Evolutionary conservation across 345 rosid species (phyloP), one percentile per base, ranked within the genome.

Genomic region (Mercurialis annua): DNA sequence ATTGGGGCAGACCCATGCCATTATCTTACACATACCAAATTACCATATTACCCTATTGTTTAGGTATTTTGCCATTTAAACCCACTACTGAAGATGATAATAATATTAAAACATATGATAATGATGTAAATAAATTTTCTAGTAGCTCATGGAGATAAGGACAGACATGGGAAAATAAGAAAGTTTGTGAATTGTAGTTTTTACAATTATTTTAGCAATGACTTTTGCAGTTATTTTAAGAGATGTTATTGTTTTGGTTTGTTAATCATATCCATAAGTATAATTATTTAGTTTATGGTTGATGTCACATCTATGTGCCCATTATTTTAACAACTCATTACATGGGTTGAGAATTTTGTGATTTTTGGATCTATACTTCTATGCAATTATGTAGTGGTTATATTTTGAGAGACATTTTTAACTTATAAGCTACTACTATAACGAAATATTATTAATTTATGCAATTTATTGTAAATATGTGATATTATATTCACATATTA

Each of bases 1-100:
- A 54, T 65, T 38, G 49, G 36, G 59, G 64, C 71, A 57, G 56
- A 14, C 63, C 64, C 12, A 47, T 8, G 10, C 53, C 27, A 14
- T 9, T 2, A 42, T 31, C 16, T 6, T 7, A 2, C 0, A 0
- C 1, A 12, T 0, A 5, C 10, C 10, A 38, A 66, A 53, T 66
- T 66, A 66, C 70, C 3, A 10, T 43, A 18, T 26, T 26, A n/a
- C 62, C 70, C 70, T 21, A 30, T 21, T 18, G 20, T 40, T 60
- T 40, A 59, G 64, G 48, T 38, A 1, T 59, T 59, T 59, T 59
- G 2, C 64, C 48, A 0, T 58, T 33, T 36, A 15, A 5, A n/a
- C 10, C 62, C 62, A 34, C 46, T 15, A 12, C 40, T 38, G 64
- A 42, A 59, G 30, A 59, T 59, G n/a, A 59, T 21, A 51, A 5